Evolutionary conservation across 1,284 basidiomycete species (phyloP).

Genomic region (Cutaneotrichosporon cavernicola): DNA sequence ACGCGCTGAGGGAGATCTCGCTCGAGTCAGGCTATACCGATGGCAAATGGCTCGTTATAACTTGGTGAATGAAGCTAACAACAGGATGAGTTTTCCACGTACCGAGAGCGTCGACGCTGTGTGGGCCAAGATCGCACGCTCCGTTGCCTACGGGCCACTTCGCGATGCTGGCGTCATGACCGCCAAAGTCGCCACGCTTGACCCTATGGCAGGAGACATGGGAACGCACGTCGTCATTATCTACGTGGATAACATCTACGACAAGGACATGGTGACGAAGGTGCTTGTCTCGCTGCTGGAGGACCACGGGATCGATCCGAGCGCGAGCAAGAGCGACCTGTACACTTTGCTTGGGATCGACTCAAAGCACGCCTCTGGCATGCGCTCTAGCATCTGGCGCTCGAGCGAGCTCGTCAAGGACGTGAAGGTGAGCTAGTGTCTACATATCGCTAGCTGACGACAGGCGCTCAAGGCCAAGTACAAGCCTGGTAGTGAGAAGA

Average conservation of each 20-base stretch:
- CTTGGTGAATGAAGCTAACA: background rate
- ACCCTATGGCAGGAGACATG: background rate
- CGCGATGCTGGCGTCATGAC: constrained; percentile 28
- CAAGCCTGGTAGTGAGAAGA: constrained; percentile 15
- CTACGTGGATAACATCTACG: constrained; percentile 38
- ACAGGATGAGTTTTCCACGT: constrained; percentile 33
- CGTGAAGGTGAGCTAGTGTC: constrained; percentile 25
- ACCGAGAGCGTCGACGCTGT: constrained; percentile 30
- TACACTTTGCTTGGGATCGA: constrained; percentile 50
- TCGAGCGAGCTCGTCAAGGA: constrained; percentile 34
- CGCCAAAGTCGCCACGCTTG: constrained; percentile 34
- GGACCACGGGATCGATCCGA: constrained; percentile 39
- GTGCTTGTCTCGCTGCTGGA: constrained; percentile 32
- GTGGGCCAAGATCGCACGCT: constrained; percentile 34
- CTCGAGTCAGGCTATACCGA: constrained; percentile 23
- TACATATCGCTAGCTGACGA: background rate
- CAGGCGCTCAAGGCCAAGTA: constrained; percentile 28
- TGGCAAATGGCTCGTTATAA: constrained; percentile 39
- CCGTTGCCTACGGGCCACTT: constrained; percentile 39
- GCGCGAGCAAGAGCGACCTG: constrained; percentile 41
- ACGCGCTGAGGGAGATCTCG: constrained; percentile 32
- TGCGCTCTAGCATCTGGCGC: constrained; percentile 42
- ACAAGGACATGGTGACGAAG: constrained; percentile 26
- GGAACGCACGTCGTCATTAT: constrained; percentile 34
- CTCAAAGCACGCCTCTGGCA: constrained; percentile 46